These are phyloP conservation scores for Penicillium canescens DNA, from an alignment of 495 filamentous ascomycete species.

Conservation along the genomic window DNA sequence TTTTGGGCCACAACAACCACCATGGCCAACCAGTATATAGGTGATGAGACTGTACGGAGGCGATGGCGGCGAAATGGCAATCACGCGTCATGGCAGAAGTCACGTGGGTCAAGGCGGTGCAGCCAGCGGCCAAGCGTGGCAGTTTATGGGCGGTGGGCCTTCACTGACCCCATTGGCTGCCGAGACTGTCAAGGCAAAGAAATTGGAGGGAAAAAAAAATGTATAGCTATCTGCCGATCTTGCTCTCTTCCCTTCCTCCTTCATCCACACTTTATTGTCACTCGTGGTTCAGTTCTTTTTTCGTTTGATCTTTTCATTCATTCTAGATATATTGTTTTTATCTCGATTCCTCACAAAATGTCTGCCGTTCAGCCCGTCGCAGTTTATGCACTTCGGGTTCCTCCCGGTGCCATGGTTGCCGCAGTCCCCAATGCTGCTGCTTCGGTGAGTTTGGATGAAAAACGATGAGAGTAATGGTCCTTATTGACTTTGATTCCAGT, in stretches of 20 bases:
- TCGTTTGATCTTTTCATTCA: constrained; percentile 13
- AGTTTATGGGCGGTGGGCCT: constrained; percentile 23
- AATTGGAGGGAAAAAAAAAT: constrained; percentile 28
- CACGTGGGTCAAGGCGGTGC: constrained; percentile 19
- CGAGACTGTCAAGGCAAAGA: constrained; percentile 17
- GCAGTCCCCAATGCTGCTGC: constrained; percentile 74
- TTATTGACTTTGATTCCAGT: constrained; percentile 49
- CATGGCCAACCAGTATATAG: constrained; percentile 19
- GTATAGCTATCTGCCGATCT: constrained; percentile 26
- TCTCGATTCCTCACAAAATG: constrained; percentile 33
- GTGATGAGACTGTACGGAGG: not conserved
- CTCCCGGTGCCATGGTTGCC: constrained; percentile 72
- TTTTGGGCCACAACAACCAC: constrained; percentile 41
- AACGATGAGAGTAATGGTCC: constrained; percentile 13
- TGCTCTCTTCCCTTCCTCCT: constrained; percentile 18
- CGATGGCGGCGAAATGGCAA: constrained; percentile 7
- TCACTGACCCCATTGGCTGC: constrained; percentile 14
- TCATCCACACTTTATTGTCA: constrained; percentile 26
- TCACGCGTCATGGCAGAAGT: constrained; percentile 25
- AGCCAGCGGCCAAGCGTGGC: constrained; percentile 18
- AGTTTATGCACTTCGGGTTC: constrained; percentile 87
- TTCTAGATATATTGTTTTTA: not conserved
- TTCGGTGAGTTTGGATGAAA: constrained; percentile 61
- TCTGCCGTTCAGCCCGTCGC: constrained; percentile 70
- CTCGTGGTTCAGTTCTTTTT: constrained; percentile 26